Evolutionary conservation across 225 moss, liverwort and hornwort species (phyloP).

Genomic region (Asterella californica): DNA sequence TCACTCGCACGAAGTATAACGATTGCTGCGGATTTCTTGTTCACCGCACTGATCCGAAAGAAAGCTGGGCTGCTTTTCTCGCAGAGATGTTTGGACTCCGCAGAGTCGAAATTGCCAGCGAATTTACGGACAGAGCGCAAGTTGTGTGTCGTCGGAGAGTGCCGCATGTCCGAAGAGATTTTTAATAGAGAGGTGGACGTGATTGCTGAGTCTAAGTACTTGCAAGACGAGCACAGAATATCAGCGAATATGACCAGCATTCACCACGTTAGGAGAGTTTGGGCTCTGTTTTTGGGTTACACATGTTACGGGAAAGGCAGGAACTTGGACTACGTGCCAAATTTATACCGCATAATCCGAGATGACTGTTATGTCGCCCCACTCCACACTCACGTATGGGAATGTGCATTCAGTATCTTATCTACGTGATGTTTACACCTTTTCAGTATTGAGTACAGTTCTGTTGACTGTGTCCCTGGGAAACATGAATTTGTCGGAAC

Average conservation of each 20-base stretch:
- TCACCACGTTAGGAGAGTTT: conserved; percentile 3
- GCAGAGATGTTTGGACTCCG: conserved; percentile 32
- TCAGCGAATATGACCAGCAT: conserved; percentile 3
- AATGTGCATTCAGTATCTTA: background rate
- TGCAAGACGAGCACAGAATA: background rate
- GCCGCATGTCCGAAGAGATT: background rate
- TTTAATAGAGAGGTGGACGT: background rate
- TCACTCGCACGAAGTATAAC: background rate
- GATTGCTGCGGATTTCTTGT: background rate
- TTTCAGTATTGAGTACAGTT: background rate
- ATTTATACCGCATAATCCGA: conserved; percentile 20
- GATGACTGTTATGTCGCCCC: conserved; percentile 13
- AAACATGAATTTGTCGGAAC: background rate
- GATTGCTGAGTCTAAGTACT: background rate
- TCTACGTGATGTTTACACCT: background rate
- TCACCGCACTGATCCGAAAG: background rate
- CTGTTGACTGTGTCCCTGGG: background rate
- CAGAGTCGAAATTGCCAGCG: conserved; percentile 30
- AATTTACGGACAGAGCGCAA: conserved; percentile 23
- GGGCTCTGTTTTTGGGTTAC: conserved; percentile 30
- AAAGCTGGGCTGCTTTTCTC: background rate
- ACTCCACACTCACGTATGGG: conserved; percentile 29
- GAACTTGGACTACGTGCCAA: conserved; percentile 23
- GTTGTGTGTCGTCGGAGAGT: conserved; percentile 32
- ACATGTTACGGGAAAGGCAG: conserved; percentile 7